These are phyloP conservation scores for Cadophora luteo-olivacea DNA, from an alignment of 2,329 filamentous ascomycete genomes.

Conservation along the genomic window DNA sequence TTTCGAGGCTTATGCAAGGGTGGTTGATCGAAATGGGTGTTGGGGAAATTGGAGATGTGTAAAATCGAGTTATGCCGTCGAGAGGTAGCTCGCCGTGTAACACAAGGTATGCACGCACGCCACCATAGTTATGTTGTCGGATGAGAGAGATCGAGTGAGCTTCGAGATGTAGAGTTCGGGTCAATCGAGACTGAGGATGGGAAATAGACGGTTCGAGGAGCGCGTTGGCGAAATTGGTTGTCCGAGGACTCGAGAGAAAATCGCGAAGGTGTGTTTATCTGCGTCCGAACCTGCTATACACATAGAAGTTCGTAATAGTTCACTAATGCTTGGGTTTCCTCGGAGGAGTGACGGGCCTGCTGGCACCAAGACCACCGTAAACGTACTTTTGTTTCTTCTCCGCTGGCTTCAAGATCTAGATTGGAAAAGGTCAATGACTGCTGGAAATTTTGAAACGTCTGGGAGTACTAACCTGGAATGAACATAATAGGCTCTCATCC, in stretches of 20 bases:
- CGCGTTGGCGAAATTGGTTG: conserved; percentile 38
- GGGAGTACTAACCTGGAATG: conserved; percentile 80
- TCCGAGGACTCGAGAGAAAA: conserved; percentile 39
- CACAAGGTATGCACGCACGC: conserved; percentile 33
- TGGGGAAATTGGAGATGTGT: conserved; percentile 38
- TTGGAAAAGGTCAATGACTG: conserved; percentile 32
- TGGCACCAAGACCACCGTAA: conserved; percentile 73
- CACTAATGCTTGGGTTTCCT: conserved; percentile 71
- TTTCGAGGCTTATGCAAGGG: conserved; percentile 29
- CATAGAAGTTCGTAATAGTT: conserved; percentile 72
- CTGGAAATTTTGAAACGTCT: conserved; percentile 2
- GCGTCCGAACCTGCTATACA: conserved; percentile 91
- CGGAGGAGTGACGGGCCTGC: conserved; percentile 73
- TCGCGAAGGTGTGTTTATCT: conserved; percentile 65
- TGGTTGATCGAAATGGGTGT: conserved; percentile 19
- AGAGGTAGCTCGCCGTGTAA: conserved; percentile 30
- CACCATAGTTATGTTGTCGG: conserved; percentile 43
- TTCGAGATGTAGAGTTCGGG: conserved; percentile 33
- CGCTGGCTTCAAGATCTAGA: conserved; percentile 94
- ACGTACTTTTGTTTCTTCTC: conserved; percentile 99
- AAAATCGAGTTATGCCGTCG: conserved; percentile 34
- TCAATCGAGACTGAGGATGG: conserved; percentile 33
- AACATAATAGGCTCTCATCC: conserved; percentile 96
- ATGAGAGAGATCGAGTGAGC: conserved; percentile 36
- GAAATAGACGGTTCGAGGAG: conserved; percentile 32